phyloP scores from a whole-genome alignment of 2,329 filamentous ascomycete genomes.

The Cladophialophora yegresii region DNA sequence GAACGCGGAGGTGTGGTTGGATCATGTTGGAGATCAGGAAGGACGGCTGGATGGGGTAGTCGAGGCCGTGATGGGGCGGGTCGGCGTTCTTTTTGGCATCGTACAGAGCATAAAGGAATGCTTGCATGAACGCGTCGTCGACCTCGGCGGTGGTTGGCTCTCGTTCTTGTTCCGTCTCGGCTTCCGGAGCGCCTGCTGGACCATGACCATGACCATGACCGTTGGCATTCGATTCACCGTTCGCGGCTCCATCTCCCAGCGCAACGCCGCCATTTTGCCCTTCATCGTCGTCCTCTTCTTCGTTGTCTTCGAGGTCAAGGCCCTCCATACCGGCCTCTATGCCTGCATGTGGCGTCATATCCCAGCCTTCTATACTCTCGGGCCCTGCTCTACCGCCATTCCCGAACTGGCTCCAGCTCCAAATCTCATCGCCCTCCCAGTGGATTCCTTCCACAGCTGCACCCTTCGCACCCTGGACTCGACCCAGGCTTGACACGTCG shows the following conservation, averaged over 20 bases:
- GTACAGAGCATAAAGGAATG: constrained; percentile 64
- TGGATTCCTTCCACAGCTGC: constrained; percentile 67
- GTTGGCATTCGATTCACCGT: not conserved
- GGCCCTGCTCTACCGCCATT: constrained; percentile 57
- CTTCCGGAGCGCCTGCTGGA: constrained; percentile 37
- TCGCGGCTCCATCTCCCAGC: constrained; percentile 37
- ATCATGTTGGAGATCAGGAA: constrained; percentile 64
- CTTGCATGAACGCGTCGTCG: constrained; percentile 65
- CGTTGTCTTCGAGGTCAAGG: constrained; percentile 48
- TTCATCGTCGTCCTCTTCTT: constrained; percentile 45
- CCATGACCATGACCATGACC: constrained; percentile 1
- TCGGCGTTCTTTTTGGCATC: constrained; percentile 61
- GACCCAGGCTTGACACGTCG: constrained; percentile 57
- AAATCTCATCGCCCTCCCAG: constrained; percentile 70
- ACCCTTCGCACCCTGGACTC: constrained; percentile 63
- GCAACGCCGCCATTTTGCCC: constrained; percentile 50
- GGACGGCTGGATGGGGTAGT: constrained; percentile 65
- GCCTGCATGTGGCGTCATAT: constrained; percentile 38
- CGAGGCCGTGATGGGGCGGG: constrained; percentile 56
- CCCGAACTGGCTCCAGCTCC: constrained; percentile 61
- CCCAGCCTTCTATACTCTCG: constrained; percentile 57
- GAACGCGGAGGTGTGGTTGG: constrained; percentile 65
- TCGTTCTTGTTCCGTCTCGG: constrained; percentile 47
- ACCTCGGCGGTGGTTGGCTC: constrained; percentile 65
- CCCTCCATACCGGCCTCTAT: constrained; percentile 46